A percentile compares a stretch with the other conserved stretches of the same genome.
phyloP scores from a whole-genome alignment of 768 basidiomycete species.

The Boletus patriciae region DNA sequence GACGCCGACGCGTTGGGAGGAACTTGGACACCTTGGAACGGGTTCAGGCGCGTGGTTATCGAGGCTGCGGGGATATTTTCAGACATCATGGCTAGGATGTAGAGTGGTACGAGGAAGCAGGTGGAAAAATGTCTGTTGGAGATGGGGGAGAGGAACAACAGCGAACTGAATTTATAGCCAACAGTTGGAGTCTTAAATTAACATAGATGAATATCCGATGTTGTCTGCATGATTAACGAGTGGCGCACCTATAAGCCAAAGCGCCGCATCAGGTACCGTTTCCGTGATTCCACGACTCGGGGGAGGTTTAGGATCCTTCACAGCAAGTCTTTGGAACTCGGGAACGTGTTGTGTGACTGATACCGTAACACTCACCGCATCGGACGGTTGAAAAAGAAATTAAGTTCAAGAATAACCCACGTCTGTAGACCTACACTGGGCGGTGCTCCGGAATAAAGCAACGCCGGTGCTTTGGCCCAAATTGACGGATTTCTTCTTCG shows the following conservation, averaged over 20 bases:
- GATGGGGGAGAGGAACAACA: too few relatives aligned
- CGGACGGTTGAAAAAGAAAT: not conserved
- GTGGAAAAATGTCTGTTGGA: not conserved
- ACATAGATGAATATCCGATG: not conserved
- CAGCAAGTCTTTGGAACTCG: too few relatives aligned
- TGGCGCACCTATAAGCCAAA: not conserved
- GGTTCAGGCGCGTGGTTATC: not conserved
- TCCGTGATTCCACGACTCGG: not conserved
- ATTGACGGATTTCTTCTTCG: not conserved
- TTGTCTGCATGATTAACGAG: not conserved
- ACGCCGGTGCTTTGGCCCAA: not conserved
- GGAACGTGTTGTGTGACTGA: not conserved
- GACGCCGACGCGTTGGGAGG: not conserved
- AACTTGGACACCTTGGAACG: not conserved
- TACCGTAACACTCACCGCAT: not conserved
- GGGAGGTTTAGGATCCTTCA: not conserved
- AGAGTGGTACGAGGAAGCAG: too few relatives aligned
- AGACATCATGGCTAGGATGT: not conserved
- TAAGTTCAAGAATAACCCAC: not conserved
- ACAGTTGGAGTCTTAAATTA: too few relatives aligned
- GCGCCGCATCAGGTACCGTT: not conserved
- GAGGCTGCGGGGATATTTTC: too few relatives aligned
- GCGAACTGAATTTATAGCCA: too few relatives aligned
- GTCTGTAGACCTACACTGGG: not conserved
- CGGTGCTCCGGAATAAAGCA: not conserved